Conservation (phyloP, 495 filamentous ascomycete species). For the Collariella sp. region DNA sequence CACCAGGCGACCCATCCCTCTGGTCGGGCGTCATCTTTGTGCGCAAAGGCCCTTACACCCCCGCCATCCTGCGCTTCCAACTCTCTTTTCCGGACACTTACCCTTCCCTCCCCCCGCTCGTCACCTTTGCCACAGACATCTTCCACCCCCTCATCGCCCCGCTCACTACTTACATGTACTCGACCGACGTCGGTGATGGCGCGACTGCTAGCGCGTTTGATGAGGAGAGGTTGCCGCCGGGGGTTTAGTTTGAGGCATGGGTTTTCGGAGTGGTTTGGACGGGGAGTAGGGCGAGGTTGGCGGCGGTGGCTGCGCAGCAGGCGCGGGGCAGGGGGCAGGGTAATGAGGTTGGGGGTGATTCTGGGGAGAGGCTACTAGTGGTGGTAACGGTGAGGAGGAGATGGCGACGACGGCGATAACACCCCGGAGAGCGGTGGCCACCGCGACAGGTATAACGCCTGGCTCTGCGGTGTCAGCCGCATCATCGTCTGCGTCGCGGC, state of each 20-base stretch:
- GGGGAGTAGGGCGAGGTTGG: conserved; percentile 26
- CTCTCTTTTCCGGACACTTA: conserved; percentile 79
- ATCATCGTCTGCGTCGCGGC: not conserved
- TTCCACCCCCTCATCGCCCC: conserved; percentile 92
- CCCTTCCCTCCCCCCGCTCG: conserved; percentile 67
- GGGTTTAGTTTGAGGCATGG: conserved; percentile 82
- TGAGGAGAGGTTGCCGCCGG: conserved; percentile 72
- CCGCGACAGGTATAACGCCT: conserved; percentile 22
- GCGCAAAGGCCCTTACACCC: conserved; percentile 81
- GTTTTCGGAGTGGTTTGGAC: conserved; percentile 80
- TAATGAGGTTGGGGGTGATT: not conserved
- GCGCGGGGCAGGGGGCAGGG: not conserved
- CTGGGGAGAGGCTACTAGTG: conserved; percentile 17
- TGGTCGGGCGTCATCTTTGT: conserved; percentile 92
- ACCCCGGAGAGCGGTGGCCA: conserved; percentile 13
- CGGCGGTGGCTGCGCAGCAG: conserved; percentile 15
- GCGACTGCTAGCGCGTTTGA: conserved; percentile 74
- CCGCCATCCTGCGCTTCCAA: conserved; percentile 81
- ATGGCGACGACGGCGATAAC: not conserved
- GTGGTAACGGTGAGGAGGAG: not conserved
- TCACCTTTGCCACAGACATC: conserved; percentile 82
- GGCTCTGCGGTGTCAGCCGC: conserved; percentile 22
- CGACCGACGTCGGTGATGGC: conserved; percentile 57
- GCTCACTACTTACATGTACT: conserved; percentile 82
- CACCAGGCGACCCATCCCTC: conserved; percentile 65